Evolutionary conservation across 345 rosid species (phyloP).

Genomic region (Gossypium mustelinum): DNA sequence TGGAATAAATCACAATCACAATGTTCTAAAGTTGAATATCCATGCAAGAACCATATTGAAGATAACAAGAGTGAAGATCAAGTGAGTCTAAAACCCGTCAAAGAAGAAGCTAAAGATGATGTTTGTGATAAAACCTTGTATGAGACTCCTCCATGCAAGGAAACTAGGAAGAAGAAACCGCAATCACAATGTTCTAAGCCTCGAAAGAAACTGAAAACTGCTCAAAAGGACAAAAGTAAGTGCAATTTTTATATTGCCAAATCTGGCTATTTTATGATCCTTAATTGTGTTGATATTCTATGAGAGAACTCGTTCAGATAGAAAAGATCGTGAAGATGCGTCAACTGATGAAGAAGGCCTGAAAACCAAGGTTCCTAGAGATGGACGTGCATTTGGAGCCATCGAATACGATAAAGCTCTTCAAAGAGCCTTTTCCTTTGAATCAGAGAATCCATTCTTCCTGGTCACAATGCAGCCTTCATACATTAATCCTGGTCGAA

Average conservation of each 20-base stretch:
- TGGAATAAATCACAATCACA: not conserved
- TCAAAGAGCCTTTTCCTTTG: not conserved
- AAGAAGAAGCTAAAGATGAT: not conserved
- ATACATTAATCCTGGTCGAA: constrained; percentile 10
- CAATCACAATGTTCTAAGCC: not conserved
- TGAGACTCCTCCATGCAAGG: not conserved
- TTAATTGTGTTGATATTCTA: not conserved
- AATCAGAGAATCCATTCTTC: constrained; percentile 4
- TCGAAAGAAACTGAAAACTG: not conserved
- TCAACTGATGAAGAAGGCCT: not conserved
- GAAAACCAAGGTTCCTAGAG: not conserved
- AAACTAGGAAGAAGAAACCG: not conserved
- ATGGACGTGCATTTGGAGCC: not conserved
- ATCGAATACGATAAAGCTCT: not conserved
- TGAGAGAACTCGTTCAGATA: not conserved
- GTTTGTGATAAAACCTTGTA: not conserved
- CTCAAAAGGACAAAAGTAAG: not conserved
- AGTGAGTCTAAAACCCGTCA: not conserved
- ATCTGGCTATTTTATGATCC: constrained; percentile 6
- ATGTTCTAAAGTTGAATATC: not conserved
- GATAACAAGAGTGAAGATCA: not conserved
- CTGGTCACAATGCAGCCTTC: constrained; percentile 12
- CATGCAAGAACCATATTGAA: not conserved
- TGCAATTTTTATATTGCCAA: constrained; percentile 1
- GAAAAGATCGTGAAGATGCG: not conserved